These are phyloP conservation scores for Monilinia polystroma DNA, from an alignment of 2,329 filamentous ascomycete species.

Conservation along the genomic window DNA sequence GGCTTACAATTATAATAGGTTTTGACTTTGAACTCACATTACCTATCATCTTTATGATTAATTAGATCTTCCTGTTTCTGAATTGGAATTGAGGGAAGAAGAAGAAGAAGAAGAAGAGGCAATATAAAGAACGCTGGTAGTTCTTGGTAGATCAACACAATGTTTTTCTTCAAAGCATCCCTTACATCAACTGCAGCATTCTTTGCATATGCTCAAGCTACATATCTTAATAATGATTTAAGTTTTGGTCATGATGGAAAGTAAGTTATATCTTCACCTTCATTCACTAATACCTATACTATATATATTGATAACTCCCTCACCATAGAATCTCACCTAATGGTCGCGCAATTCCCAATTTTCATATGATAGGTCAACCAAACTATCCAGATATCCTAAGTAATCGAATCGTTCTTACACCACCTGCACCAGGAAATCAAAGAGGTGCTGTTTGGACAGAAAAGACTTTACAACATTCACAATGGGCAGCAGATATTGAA, in stretches of 20 bases:
- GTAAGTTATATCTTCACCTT: conserved; percentile 29
- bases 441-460: conserved; percentile 82
- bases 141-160: conserved; percentile 14
- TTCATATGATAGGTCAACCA: conserved; percentile 45
- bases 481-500: conserved; percentile 81
- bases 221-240: conserved; percentile 39
- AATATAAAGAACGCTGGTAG: conserved; percentile 19
- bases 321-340: conserved; percentile 38
- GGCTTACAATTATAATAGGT: background rate
- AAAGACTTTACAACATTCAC: conserved; percentile 56
- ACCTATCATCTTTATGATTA: conserved; percentile 12
- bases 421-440: conserved; percentile 80
- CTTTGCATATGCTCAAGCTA: conserved; percentile 37
- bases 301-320: background rate
- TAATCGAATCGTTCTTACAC: conserved; percentile 89
- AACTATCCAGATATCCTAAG: conserved; percentile 66
- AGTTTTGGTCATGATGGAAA: conserved; percentile 48
- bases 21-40: background rate
- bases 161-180: conserved; percentile 25
- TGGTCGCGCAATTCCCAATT: conserved; percentile 36
- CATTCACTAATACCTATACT: no score
- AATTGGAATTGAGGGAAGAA: conserved; percentile 11
- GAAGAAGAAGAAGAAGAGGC: background rate
- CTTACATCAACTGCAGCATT: conserved; percentile 36
- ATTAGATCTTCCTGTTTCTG: background rate